Conservation (phyloP, 352 stramenopile species). For the Phytophthora citricola region DNA sequence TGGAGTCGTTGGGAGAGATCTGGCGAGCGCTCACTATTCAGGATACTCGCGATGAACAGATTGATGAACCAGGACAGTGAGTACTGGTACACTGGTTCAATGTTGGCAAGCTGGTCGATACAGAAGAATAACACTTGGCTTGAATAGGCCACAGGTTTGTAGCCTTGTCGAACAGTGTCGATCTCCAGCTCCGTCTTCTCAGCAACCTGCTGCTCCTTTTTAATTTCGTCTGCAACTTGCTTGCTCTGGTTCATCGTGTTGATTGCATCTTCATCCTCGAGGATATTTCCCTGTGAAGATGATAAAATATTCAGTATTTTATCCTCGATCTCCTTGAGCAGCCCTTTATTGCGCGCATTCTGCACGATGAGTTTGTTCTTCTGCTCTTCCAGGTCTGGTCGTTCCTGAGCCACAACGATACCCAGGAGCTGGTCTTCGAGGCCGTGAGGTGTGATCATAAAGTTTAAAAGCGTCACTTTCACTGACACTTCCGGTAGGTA, state of each 20-base stretch:
- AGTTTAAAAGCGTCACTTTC: slow-evolving; percentile 95
- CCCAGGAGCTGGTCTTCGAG: slow-evolving; percentile 93
- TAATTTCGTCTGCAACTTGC: slow-evolving; percentile 92
- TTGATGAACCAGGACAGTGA: slow-evolving; percentile 94
- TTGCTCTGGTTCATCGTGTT: slow-evolving; percentile 94
- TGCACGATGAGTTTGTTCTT: slow-evolving; percentile 95
- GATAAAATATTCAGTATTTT: slow-evolving; percentile 94
- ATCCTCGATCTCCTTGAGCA: slow-evolving; percentile 95
- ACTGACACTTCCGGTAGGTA: slow-evolving; percentile 94
- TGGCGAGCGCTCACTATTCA: slow-evolving; percentile 78
- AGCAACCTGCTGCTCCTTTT: slow-evolving; percentile 91
- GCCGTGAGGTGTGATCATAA: slow-evolving; percentile 95
- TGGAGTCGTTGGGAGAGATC: slow-evolving; percentile 80
- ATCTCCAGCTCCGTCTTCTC: slow-evolving; percentile 93
- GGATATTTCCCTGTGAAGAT: slow-evolving; percentile 92
- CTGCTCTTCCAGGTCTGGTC: slow-evolving; percentile 93
- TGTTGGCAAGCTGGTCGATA: slow-evolving; percentile 94
- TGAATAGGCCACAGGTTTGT: slow-evolving; percentile 90
- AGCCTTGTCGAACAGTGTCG: slow-evolving; percentile 86
- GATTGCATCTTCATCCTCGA: slow-evolving; percentile 94
- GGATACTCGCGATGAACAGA: slow-evolving; percentile 91
- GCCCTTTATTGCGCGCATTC: slow-evolving; percentile 90
- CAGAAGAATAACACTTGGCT: slow-evolving; percentile 95
- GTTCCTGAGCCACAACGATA: slow-evolving; percentile 93
- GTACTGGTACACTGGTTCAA: slow-evolving; percentile 95